Conservation (phyloP, 1,284 basidiomycete species). For the Malassezia dermatis region DNA sequence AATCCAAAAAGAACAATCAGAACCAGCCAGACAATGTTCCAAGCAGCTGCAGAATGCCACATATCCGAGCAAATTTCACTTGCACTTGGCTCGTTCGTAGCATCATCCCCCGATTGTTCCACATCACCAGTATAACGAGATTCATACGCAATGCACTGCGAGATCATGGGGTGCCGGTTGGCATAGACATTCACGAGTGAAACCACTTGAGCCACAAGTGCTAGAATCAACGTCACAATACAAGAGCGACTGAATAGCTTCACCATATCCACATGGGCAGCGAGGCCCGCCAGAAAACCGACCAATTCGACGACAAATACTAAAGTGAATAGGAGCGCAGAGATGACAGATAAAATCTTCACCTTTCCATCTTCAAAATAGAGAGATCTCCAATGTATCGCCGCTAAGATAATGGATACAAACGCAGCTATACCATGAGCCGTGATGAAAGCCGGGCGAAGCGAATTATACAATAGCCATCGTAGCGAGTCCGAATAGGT, state of each 20-base stretch:
- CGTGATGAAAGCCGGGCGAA: constrained; percentile 3
- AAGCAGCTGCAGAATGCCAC: constrained; percentile 5
- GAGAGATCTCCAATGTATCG: constrained; percentile 1
- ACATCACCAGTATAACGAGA: background rate
- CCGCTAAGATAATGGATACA: background rate
- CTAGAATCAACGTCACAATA: background rate
- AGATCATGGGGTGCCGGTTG: background rate
- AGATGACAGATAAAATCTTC: background rate
- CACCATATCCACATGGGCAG: background rate
- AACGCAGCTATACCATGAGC: constrained; percentile 1
- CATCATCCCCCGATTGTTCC: background rate
- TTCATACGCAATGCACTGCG: background rate
- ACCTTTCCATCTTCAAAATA: background rate
- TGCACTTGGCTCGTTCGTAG: background rate
- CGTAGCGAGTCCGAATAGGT: constrained; percentile 8
- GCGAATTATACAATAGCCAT: constrained; percentile 5
- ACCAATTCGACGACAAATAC: background rate
- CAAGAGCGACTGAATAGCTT: background rate
- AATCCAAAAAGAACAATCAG: constrained; percentile 3
- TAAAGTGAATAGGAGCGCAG: constrained; percentile 1
- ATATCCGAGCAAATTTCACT: background rate
- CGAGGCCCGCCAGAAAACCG: background rate
- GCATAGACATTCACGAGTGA: constrained; percentile 1
- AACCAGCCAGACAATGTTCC: constrained; percentile 15
- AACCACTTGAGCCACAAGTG: background rate